Evolutionary conservation across 2,329 filamentous ascomycete species (phyloP).

Genomic region (Bisporella sp.): DNA sequence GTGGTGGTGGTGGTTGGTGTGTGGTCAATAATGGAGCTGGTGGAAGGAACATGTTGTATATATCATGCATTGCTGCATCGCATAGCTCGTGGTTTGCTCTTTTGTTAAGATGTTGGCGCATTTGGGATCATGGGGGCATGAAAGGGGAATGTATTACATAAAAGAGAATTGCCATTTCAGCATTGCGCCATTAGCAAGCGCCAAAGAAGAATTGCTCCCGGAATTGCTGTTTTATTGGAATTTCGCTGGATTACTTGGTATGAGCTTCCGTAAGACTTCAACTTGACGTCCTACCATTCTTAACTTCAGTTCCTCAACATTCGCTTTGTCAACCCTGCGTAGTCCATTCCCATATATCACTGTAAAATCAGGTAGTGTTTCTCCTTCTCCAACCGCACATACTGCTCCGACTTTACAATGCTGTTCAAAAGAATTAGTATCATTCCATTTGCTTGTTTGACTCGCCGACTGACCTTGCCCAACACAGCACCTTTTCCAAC

Average conservation of each 20-base stretch:
- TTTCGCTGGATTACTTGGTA: slow-evolving; percentile 47
- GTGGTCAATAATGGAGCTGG: slow-evolving; percentile 10
- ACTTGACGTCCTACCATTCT: slow-evolving; percentile 61
- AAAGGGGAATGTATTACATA: slow-evolving; percentile 4
- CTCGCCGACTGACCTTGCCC: slow-evolving; percentile 45
- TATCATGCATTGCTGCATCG: slow-evolving; percentile 25
- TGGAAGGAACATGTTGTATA: slow-evolving; percentile 9
- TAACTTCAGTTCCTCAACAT: slow-evolving; percentile 56
- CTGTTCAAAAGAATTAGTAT: slow-evolving; percentile 30
- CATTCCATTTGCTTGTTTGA: neutral
- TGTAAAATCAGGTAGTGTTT: slow-evolving; percentile 56
- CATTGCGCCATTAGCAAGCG: neutral
- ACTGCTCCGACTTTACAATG: slow-evolving; percentile 66
- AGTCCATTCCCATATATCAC: slow-evolving; percentile 62
- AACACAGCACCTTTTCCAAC: slow-evolving; percentile 54
- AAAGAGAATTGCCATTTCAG: neutral
- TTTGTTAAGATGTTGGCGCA: slow-evolving; percentile 16
- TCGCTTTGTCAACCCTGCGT: slow-evolving; percentile 49
- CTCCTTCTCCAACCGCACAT: slow-evolving; percentile 49
- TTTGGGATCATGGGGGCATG: slow-evolving; percentile 5
- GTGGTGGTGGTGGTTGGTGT: slow-evolving; percentile 26
- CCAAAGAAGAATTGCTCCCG: too few species aligned
- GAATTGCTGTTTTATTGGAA: slow-evolving; percentile 14
- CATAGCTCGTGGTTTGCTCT: slow-evolving; percentile 12
- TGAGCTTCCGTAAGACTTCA: slow-evolving; percentile 58